Conservation (phyloP, 139 green algal species). For the Closterium sp. region DNA sequence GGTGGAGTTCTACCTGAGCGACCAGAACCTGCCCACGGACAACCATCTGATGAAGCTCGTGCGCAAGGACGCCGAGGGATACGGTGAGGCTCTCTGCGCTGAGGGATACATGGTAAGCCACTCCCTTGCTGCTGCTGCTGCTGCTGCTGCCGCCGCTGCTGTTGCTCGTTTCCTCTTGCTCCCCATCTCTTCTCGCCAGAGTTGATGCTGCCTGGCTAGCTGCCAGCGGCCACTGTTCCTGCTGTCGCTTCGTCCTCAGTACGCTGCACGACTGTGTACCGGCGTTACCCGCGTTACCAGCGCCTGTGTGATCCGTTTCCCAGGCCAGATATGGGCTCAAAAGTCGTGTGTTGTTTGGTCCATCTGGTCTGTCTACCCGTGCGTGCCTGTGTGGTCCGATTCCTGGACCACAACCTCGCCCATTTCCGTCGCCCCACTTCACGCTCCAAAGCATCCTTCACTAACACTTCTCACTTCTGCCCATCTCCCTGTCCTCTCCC, state of each 20-base stretch:
- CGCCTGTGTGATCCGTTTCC: too few relatives aligned
- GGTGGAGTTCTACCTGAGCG: slow-evolving; percentile 50
- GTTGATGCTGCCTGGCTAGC: too few relatives aligned
- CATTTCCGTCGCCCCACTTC: background rate
- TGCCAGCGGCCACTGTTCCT: too few relatives aligned
- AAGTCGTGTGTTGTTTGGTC: too few relatives aligned
- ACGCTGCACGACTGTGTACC: too few relatives aligned
- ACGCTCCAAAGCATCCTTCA: background rate
- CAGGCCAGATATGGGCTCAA: too few relatives aligned
- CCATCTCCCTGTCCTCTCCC: background rate
- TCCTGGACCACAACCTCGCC: too few relatives aligned
- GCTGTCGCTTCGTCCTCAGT: too few relatives aligned
- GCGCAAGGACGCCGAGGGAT: slow-evolving; percentile 21
- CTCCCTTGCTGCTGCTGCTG: too few relatives aligned
- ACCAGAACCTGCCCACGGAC: slow-evolving; percentile 50
- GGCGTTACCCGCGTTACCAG: too few relatives aligned
- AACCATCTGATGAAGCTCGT: slow-evolving; percentile 44
- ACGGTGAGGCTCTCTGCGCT: slow-evolving; percentile 6
- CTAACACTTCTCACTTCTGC: background rate
- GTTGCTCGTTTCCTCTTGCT: background rate
- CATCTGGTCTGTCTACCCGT: too few relatives aligned
- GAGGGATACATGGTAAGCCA: background rate
- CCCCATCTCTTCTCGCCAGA: background rate
- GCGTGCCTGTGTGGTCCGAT: too few relatives aligned
- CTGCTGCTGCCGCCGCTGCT: background rate